Evolutionary conservation across 192 early-diverging fungal species (phyloP), one percentile per base, ranked within the genome.

Genomic region (Entomortierella chlamydospora): DNA sequence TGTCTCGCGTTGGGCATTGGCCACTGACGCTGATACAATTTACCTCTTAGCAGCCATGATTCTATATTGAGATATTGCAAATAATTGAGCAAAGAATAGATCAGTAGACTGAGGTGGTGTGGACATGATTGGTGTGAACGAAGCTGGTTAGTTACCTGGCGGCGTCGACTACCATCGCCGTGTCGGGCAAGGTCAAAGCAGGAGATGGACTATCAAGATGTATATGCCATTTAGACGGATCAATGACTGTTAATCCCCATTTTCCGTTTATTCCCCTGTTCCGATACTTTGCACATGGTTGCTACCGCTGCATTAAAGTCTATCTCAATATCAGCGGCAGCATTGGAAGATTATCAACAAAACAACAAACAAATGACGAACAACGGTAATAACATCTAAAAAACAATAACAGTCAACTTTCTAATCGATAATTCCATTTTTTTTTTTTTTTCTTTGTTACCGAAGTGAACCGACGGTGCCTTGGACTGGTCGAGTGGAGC

Each of bases 401-500:
- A 4, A 37, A 37, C 34, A 37, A 37, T 10, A 37, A 37, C 34
- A 37, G 10, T 37, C 34, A 37, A n/a, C n/a, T n/a, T n/a, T n/a
- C n/a, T n/a, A n/a, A n/a, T n/a, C n/a, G n/a, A n/a, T n/a, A n/a
- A 37, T 37, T 37, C 34, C 34, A 37, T 37, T 10, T 37, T n/a
- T n/a, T n/a, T n/a, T n/a, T n/a, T n/a, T n/a, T n/a, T n/a, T n/a
- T n/a, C n/a, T 42, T 52, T 42, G 34, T 57, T 72, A 82, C 73
- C 68, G 72, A 65, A 82, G 73, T 33, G 63, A 76, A 11, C 81
- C 81, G 23, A 88, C 87, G 29, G 87, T 88, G n/a, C 87, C 87
- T 34, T 82, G 82, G 12, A 82, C 73, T 25, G 78, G 71, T 5
- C 71, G 73, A n/a, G 81, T 70, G n/a, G 68, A 76, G 3, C 69